These are phyloP conservation scores for Imleria badia DNA, from an alignment of 768 basidiomycete genomes.

Conservation along the genomic window DNA sequence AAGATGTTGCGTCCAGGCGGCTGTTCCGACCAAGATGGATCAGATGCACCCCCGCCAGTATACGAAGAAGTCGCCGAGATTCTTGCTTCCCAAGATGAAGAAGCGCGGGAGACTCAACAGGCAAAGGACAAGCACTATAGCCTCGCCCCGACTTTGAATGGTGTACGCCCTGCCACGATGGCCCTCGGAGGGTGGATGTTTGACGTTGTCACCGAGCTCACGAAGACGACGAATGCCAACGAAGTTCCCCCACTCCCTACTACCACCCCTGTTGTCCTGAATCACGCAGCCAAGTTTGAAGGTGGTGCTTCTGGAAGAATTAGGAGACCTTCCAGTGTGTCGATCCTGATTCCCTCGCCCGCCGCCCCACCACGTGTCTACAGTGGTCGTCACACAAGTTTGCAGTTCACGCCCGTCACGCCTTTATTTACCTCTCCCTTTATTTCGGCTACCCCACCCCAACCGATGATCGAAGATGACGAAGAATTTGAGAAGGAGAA, in stretches of 20 bases:
- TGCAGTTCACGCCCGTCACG: slow-evolving; percentile 66
- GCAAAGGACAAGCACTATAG: slow-evolving; percentile 42
- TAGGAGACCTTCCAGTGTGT: slow-evolving; percentile 32
- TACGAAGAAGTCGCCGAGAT: slow-evolving; percentile 46
- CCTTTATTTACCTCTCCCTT: slow-evolving; percentile 38
- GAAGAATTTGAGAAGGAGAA: slow-evolving; percentile 48
- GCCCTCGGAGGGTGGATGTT: slow-evolving; percentile 80
- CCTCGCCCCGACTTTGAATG: slow-evolving; percentile 33
- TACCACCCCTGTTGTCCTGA: slow-evolving; percentile 17
- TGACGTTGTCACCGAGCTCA: slow-evolving; percentile 70
- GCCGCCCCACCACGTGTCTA: slow-evolving; percentile 31
- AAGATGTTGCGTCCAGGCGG: slow-evolving; percentile 70
- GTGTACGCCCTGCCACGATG: slow-evolving; percentile 52
- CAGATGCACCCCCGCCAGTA: slow-evolving; percentile 26
- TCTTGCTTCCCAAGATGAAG: slow-evolving; percentile 46
- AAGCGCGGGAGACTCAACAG: slow-evolving; percentile 28
- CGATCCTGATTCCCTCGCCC: slow-evolving; percentile 38
- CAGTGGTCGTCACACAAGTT: slow-evolving; percentile 40
- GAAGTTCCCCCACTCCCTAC: slow-evolving; percentile 22
- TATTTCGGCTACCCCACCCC: background rate
- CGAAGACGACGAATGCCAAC: slow-evolving; percentile 27
- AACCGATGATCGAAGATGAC: slow-evolving; percentile 35
- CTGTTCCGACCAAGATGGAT: slow-evolving; percentile 41
- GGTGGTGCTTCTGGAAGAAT: slow-evolving; percentile 20
- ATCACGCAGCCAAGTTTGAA: slow-evolving; percentile 20